These are phyloP conservation scores for Acacia concinna DNA, from an alignment of 331 rosid genomes.

Conservation along the genomic window DNA sequence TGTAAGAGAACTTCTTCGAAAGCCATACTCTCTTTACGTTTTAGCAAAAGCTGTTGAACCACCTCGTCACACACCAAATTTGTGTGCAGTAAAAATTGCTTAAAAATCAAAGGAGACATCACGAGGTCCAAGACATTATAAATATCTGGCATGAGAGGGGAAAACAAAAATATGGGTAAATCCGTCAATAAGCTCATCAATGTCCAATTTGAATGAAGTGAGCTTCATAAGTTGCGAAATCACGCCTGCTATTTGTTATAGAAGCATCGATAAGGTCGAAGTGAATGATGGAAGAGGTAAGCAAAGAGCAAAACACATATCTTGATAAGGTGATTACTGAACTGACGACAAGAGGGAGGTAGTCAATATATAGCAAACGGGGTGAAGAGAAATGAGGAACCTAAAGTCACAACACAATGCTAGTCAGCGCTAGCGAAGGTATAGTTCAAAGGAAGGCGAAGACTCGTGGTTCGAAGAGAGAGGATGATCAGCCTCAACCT, in stretches of 20 bases:
- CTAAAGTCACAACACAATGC: background rate
- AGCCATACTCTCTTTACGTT: slow-evolving; percentile 80
- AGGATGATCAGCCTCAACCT: no score
- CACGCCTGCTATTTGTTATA: background rate
- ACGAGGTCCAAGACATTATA: background rate
- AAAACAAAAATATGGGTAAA: slow-evolving; percentile 48
- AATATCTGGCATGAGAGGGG: slow-evolving; percentile 3
- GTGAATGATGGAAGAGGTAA: background rate
- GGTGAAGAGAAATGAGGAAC: background rate
- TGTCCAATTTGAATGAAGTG: slow-evolving; percentile 59
- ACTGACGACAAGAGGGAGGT: background rate
- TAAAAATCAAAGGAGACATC: slow-evolving; percentile 19
- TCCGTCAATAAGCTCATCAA: slow-evolving; percentile 72
- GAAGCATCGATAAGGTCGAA: background rate
- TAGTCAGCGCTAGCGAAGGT: background rate
- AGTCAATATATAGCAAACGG: background rate
- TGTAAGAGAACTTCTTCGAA: slow-evolving; percentile 71
- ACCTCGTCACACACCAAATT: slow-evolving; percentile 40
- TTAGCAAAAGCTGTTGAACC: slow-evolving; percentile 59
- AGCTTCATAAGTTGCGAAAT: slow-evolving; percentile 47
- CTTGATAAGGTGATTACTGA: background rate
- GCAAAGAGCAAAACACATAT: background rate
- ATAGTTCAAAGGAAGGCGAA: background rate
- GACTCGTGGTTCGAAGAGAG: no score
- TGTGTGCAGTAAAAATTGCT: slow-evolving; percentile 8